These are phyloP conservation scores for Alternaria solani DNA, from an alignment of 2,329 filamentous ascomycete species.

Conservation along the genomic window DNA sequence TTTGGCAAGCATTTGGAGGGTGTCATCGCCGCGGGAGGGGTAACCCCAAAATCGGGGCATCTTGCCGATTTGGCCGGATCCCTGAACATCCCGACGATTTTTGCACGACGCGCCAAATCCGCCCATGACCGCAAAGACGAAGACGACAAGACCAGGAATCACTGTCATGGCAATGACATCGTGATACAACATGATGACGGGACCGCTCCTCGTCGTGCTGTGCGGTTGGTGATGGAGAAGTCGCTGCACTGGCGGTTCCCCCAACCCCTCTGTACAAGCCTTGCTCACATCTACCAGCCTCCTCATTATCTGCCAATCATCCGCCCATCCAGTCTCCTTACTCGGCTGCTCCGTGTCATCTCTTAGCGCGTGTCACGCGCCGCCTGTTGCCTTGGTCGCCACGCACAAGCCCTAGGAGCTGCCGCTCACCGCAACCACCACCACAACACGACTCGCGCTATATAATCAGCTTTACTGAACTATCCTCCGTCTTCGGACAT, in stretches of 20 bases:
- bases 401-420: neutral
- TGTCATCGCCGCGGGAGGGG: neutral
- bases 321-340: neutral
- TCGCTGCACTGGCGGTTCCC: neutral
- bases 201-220: neutral
- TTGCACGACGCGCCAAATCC: neutral
- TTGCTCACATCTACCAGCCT: neutral
- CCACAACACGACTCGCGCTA: neutral
- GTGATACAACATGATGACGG: neutral
- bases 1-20: neutral
- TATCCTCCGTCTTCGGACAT: conserved; percentile 21
- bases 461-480: neutral
- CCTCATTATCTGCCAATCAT: neutral
- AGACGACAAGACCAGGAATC: neutral
- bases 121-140: neutral
- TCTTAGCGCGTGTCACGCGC: neutral
- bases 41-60: neutral
- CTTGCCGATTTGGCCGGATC: neutral
- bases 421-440: neutral
- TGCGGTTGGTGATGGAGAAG: neutral
- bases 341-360: neutral
- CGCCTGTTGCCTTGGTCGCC: conserved; percentile 1
- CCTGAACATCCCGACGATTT: neutral
- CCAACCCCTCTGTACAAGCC: neutral
- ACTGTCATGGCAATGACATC: neutral